Conservation (phyloP, 768 basidiomycete genomes). For the Holtermanniella nyarrowii region DNA sequence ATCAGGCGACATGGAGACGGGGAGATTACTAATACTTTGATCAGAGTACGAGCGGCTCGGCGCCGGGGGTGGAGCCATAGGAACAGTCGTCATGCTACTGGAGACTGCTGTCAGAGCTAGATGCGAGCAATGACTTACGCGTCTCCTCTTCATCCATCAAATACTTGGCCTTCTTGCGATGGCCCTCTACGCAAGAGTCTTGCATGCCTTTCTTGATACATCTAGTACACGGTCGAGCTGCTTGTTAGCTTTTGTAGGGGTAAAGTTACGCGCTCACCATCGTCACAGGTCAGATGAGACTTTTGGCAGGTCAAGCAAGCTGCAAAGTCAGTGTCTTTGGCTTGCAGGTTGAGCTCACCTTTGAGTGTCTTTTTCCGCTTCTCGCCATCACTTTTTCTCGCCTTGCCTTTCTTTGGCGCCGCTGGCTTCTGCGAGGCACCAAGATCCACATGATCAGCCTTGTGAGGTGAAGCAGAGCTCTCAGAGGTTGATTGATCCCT, state of each 20-base stretch:
- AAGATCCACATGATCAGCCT: neutral
- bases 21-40: neutral
- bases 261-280: conserved; percentile 58
- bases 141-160: conserved; percentile 88
- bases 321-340: neutral
- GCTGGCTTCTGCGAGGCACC: neutral
- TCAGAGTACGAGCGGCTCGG: neutral
- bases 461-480: neutral
- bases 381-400: neutral
- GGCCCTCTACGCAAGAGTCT: conserved; percentile 80
- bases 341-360: neutral
- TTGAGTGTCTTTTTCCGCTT: neutral
- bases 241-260: neutral
- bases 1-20: neutral
- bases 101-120: neutral
- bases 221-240: conserved; percentile 91
- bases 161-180: conserved; percentile 96
- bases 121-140: too few species aligned
- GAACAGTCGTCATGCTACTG: neutral
- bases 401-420: neutral
- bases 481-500: neutral
- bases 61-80: neutral
- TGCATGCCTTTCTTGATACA: conserved; percentile 90
- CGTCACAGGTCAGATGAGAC: conserved; percentile 96
- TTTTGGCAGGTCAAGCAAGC: conserved; percentile 96